Conservation (phyloP, 352 stramenopile species). For the Globisporangium splendens region DNA sequence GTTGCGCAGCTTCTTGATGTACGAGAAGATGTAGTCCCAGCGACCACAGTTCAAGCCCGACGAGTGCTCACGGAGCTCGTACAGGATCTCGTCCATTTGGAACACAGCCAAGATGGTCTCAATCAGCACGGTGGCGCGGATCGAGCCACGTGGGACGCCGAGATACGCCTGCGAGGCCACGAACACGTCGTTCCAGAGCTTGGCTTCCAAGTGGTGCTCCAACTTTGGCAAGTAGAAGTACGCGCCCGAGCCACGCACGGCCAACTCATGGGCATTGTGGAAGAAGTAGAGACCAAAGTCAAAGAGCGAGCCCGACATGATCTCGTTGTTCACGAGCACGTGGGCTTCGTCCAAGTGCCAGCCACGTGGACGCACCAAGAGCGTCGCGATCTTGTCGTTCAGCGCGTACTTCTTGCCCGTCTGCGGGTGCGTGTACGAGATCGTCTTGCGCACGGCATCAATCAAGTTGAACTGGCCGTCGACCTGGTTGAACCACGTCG, state of each 20-base stretch:
- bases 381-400: conserved; percentile 78
- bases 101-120: conserved; percentile 97
- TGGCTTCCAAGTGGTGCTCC: conserved; percentile 93
- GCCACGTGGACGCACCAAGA: conserved; percentile 91
- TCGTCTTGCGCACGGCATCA: conserved; percentile 90
- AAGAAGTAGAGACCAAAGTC: conserved; percentile 97
- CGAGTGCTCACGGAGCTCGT: conserved; percentile 94
- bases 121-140: conserved; percentile 93
- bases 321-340: conserved; percentile 91
- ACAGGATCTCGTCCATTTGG: conserved; percentile 97
- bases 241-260: conserved; percentile 77
- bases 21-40: conserved; percentile 98
- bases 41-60: conserved; percentile 96
- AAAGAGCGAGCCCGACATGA: conserved; percentile 92
- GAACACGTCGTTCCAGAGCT: conserved; percentile 97
- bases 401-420: conserved; percentile 77
- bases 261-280: conserved; percentile 91
- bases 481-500: conserved; percentile 93
- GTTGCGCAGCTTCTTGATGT: conserved; percentile 95
- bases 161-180: conserved; percentile 90
- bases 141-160: conserved; percentile 88
- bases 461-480: conserved; percentile 92
- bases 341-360: conserved; percentile 96
- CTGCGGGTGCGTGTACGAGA: conserved; percentile 69
- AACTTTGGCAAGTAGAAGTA: conserved; percentile 98